phyloP scores from a whole-genome alignment of 2,329 filamentous ascomycete genomes.

The Lecanosticta acicola region DNA sequence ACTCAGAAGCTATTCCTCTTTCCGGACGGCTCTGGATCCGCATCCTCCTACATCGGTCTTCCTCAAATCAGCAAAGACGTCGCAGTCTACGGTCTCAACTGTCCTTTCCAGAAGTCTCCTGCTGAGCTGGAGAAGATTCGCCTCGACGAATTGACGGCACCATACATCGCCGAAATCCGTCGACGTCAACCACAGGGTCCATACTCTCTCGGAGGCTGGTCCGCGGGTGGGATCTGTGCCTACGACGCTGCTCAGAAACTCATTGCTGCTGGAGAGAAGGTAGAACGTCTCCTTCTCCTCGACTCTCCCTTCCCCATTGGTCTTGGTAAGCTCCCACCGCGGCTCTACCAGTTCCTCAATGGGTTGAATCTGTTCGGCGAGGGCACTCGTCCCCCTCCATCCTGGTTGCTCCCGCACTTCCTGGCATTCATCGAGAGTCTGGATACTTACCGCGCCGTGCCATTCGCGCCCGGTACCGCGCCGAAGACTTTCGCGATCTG shows the following conservation, averaged over 20 bases:
- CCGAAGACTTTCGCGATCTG: slow-evolving; percentile 42
- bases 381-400: slow-evolving; percentile 32
- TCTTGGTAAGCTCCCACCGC: slow-evolving; percentile 58
- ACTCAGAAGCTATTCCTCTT: slow-evolving; percentile 31
- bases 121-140: slow-evolving; percentile 8
- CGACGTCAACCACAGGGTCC: slow-evolving; percentile 30
- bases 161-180: slow-evolving; percentile 30
- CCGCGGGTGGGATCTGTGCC: slow-evolving; percentile 20
- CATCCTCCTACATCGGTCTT: slow-evolving; percentile 42
- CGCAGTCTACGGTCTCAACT: slow-evolving; percentile 40
- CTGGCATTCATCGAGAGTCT: slow-evolving; percentile 44
- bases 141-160: slow-evolving; percentile 6
- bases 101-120: slow-evolving; percentile 31
- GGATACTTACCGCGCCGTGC: slow-evolving; percentile 36
- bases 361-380: slow-evolving; percentile 30
- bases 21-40: slow-evolving; percentile 45
- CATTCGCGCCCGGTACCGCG: slow-evolving; percentile 15
- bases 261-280: slow-evolving; percentile 11
- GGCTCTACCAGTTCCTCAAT: slow-evolving; percentile 43
- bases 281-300: slow-evolving; percentile 28
- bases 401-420: slow-evolving; percentile 48
- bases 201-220: slow-evolving; percentile 34
- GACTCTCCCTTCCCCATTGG: slow-evolving; percentile 27
- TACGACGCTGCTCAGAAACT: slow-evolving; percentile 16
- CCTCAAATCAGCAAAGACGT: slow-evolving; percentile 34